Conservation (phyloP, 31 red algal genomes). For the Odonthalia washingtoniensis region DNA sequence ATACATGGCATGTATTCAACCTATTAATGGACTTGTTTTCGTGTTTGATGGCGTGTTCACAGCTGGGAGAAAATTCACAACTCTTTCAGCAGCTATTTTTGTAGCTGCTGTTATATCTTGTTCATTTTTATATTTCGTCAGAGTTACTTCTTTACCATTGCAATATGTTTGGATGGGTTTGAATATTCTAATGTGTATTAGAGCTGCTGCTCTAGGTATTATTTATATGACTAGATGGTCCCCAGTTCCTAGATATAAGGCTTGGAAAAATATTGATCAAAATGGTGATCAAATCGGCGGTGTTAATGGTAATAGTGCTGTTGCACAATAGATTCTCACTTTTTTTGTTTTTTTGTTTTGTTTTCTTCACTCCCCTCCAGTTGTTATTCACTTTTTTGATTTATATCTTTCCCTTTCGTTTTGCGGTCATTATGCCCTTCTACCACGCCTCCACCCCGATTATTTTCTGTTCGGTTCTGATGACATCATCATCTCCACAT, state of each 20-base stretch:
- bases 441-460: too few species aligned
- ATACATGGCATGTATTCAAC: constrained; percentile 87
- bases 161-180: constrained; percentile 83
- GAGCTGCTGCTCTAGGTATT: constrained; percentile 63
- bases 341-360: neutral
- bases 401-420: too few species aligned
- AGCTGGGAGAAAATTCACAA: constrained; percentile 79
- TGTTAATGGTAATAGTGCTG: too few species aligned
- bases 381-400: neutral
- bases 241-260: constrained; percentile 67
- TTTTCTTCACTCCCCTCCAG: neutral
- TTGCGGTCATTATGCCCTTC: too few species aligned
- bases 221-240: constrained; percentile 71
- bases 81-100: constrained; percentile 85
- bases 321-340: too few species aligned
- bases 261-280: too few species aligned
- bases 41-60: constrained; percentile 95
- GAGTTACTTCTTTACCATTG: constrained; percentile 55
- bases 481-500: too few species aligned
- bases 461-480: too few species aligned
- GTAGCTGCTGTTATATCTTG: constrained; percentile 60
- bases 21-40: constrained; percentile 93
- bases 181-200: constrained; percentile 88
- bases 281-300: too few species aligned
- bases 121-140: constrained; percentile 71